A percentile compares a stretch with the other conserved stretches of the same genome.
Evolutionary conservation across 2,329 filamentous ascomycete species (phyloP).

Genomic region (Elsinoe perseae): DNA sequence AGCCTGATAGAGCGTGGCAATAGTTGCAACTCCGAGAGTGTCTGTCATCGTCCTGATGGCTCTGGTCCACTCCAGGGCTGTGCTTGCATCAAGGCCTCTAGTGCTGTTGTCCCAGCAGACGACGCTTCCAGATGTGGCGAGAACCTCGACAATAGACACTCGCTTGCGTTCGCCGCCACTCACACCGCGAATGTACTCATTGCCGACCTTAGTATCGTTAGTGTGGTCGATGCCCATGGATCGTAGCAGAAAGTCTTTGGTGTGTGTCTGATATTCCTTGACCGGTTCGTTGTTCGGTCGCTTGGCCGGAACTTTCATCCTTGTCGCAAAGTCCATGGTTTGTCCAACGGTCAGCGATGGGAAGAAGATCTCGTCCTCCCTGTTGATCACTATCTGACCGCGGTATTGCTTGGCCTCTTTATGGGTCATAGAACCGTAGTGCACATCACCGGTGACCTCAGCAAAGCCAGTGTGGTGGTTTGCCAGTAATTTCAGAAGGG

Average conservation of each 20-base stretch:
- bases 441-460: conserved; percentile 35
- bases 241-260: conserved; percentile 49
- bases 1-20: conserved; percentile 62
- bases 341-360: conserved; percentile 50
- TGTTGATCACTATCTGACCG: conserved; percentile 40
- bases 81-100: conserved; percentile 57
- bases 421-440: conserved; percentile 44
- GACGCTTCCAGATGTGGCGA: conserved; percentile 52
- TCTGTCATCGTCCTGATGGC: conserved; percentile 58
- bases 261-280: conserved; percentile 39
- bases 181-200: conserved; percentile 58
- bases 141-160: conserved; percentile 59
- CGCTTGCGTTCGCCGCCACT: conserved; percentile 62
- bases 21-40: conserved; percentile 50
- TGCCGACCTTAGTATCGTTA: conserved; percentile 57
- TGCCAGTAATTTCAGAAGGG: conserved; percentile 60
- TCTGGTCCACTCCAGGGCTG: conserved; percentile 51
- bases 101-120: conserved; percentile 63
- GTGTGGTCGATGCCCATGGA: conserved; percentile 55
- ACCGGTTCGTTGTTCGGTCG: conserved; percentile 30
- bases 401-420: conserved; percentile 38
- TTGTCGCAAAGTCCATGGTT: conserved; percentile 49
- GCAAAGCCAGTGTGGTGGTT: conserved; percentile 47
- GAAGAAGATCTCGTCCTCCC: conserved; percentile 46
- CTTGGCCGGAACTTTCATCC: conserved; percentile 43